Base-by-base conservation (phyloP, 2,329 filamentous ascomycete genomes). In the Apiospora malaysiana region DNA sequence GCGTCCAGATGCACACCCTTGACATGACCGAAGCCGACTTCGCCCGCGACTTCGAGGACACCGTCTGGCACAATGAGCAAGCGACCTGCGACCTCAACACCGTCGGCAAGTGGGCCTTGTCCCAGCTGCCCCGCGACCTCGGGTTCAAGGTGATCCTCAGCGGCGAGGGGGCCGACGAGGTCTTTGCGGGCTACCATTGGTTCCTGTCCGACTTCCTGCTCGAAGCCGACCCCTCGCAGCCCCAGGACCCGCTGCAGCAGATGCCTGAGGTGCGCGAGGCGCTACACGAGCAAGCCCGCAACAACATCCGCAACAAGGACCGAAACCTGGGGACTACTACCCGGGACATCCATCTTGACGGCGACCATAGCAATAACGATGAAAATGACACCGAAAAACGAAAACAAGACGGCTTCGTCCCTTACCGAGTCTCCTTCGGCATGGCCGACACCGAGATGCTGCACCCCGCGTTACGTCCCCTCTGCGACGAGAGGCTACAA, bases 11-110 rank as follows among this genome's bases (percentile, higher is more conserved):
- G 66, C 76, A 79, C 42, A 80, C 79, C 27, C 87, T 87, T 71
- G 40, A 70, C 68, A 74, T 75, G 70, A 70, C 71, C 47, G 73
- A 75, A n/a, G 70, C 72, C 16, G 69, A 70, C 25, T 86, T 85
- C 84, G 84, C 87, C 71, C 75, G 81, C 5, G 78, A 82, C 5
- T 87, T 84, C 73, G 80, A 82, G 14, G 81, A 86, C 71, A 86
- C 87, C 76, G 82, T 82, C 68, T 69, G 75, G 68, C 69, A 70
- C 65, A 70, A 71, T 21, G 85, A 87, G 74, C 84, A 82, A 66
- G 75, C 78, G 79, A 73, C 45, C 0, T 71, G 77, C 3, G 85
- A 88, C 73, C 80, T 87, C 37, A 85, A 86, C 72, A 84, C 79
- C 56, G 80, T 87, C 32, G 85, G 82, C 43, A 85, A 85, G 70